Evolutionary conservation across 345 rosid genomes (phyloP), one percentile per base, ranked within the genome.

Genomic region (Hibiscus trionum): DNA sequence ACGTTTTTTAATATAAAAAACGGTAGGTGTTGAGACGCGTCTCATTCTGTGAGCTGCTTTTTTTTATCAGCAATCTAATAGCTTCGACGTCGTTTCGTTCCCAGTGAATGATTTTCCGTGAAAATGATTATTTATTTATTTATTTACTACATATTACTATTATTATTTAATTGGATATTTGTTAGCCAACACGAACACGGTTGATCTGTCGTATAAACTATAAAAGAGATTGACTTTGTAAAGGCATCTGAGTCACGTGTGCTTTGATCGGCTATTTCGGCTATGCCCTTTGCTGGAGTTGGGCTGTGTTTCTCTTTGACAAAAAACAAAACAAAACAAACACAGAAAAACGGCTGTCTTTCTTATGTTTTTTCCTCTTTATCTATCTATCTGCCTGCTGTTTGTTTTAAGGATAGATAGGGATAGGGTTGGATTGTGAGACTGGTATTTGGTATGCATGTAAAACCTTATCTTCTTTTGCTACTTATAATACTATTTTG

Each of bases 41-140:
- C 31, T 5, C 61, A 3, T 55, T 55, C 50, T 12, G 11, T 16
- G 60, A 17, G 44, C 44, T 39, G 72, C 61, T 69, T 69, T 39
- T 37, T 37, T 37, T 37, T 37, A 35, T 37, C 9, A 7, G 42
- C 42, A 6, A 37, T 1, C 42, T 6, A 37, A 7, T 8, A 37
- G 72, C 61, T 69, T 69, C 61, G 59, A n/a, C n/a, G 61, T 33
- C 72, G 47, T 53, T 52, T 31, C 61, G n/a, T 31, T 4, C 11
- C 5, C 12, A 3, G 14, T 16, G 31, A 42, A 14, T 3, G 5
- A 10, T 49, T 19, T 37, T 63, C 12, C 2, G 3, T 2, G 50
- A 16, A 39, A 37, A 17, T 35, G 2, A 3, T n/a, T 19, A 3
- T 62, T 33, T 5, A 29, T 61, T 35, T 35, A 35, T 35, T 7